phyloP scores from a whole-genome alignment of 345 rosid species.

The Durio zibethinus region DNA sequence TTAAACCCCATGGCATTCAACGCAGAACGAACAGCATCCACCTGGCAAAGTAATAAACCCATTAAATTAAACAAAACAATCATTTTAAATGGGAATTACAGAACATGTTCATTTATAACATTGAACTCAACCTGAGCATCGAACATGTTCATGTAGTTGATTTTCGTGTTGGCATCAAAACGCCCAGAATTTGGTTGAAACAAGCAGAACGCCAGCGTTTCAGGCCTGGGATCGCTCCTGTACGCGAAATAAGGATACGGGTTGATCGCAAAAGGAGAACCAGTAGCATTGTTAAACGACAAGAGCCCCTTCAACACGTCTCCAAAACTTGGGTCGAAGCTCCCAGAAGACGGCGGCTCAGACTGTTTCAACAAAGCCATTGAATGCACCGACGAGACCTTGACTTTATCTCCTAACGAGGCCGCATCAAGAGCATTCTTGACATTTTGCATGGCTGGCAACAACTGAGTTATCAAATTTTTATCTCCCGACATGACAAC shows the following conservation, averaged over 20 bases:
- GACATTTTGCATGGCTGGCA: slow-evolving; percentile 80
- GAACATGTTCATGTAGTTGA: slow-evolving; percentile 93
- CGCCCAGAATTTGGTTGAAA: slow-evolving; percentile 84
- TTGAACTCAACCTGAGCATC: slow-evolving; percentile 70
- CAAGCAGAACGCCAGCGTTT: slow-evolving; percentile 71
- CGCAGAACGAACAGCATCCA: slow-evolving; percentile 82
- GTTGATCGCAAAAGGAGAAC: slow-evolving; percentile 75
- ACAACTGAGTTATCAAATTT: slow-evolving; percentile 51
- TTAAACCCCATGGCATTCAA: slow-evolving; percentile 57
- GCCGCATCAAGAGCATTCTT: slow-evolving; percentile 62
- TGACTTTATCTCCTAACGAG: slow-evolving; percentile 62
- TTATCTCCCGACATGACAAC: slow-evolving; percentile 44
- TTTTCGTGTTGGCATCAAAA: slow-evolving; percentile 53
- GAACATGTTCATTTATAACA: slow-evolving; percentile 6
- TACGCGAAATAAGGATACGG: slow-evolving; percentile 91
- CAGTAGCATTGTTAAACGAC: slow-evolving; percentile 57
- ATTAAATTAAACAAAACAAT: neutral
- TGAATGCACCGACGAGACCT: slow-evolving; percentile 77
- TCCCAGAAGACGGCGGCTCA: slow-evolving; percentile 76
- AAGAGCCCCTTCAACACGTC: slow-evolving; percentile 66
- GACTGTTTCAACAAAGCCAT: slow-evolving; percentile 65
- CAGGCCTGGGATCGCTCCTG: slow-evolving; percentile 66
- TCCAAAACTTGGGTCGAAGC: slow-evolving; percentile 43
- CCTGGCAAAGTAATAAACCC: slow-evolving; percentile 32
- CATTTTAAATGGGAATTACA: neutral